A percentile compares a stretch with the other conserved stretches of the same genome.
These are phyloP conservation scores for Macadamia tetraphylla DNA, from an alignment of 164 flowering plant genomes.

Conservation along the genomic window DNA sequence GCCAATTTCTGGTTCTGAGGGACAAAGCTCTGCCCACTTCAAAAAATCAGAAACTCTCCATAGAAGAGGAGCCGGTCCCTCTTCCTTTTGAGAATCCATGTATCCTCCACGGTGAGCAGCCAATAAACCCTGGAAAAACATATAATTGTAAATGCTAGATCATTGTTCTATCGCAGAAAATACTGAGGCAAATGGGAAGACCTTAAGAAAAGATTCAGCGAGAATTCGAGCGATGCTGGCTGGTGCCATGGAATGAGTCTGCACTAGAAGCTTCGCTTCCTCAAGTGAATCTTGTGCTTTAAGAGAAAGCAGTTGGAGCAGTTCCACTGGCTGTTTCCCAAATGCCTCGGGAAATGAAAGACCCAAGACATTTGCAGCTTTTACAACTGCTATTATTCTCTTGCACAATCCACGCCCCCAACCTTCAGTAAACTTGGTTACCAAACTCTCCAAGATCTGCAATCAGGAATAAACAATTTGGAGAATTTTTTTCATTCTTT, in stretches of 20 bases:
- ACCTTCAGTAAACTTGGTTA: slow-evolving; percentile 56
- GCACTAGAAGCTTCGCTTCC: slow-evolving; percentile 79
- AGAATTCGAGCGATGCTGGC: slow-evolving; percentile 89
- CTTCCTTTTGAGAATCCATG: slow-evolving; percentile 96
- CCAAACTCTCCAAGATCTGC: slow-evolving; percentile 69
- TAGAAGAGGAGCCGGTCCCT: slow-evolving; percentile 95
- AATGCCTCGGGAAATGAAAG: slow-evolving; percentile 86
- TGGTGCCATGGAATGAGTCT: slow-evolving; percentile 80
- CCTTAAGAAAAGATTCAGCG: slow-evolving; percentile 97
- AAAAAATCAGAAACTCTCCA: slow-evolving; percentile 97
- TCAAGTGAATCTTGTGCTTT: slow-evolving; percentile 99
- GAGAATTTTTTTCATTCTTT: background rate
- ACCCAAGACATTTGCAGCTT: slow-evolving; percentile 82
- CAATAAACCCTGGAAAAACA: slow-evolving; percentile 69
- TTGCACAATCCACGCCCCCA: slow-evolving; percentile 80
- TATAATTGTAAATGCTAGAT: background rate
- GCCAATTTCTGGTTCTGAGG: slow-evolving; percentile 93
- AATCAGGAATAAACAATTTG: slow-evolving; percentile 2
- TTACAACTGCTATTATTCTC: slow-evolving; percentile 80
- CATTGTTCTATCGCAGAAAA: background rate
- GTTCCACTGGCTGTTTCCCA: slow-evolving; percentile 77
- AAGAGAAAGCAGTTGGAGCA: slow-evolving; percentile 87
- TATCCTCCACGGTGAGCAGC: slow-evolving; percentile 99
- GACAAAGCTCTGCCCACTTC: slow-evolving; percentile 98
- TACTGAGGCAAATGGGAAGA: slow-evolving; percentile 9